Conservation (phyloP, 2,329 filamentous ascomycete genomes). For the Nigrospora sphaerica region DNA sequence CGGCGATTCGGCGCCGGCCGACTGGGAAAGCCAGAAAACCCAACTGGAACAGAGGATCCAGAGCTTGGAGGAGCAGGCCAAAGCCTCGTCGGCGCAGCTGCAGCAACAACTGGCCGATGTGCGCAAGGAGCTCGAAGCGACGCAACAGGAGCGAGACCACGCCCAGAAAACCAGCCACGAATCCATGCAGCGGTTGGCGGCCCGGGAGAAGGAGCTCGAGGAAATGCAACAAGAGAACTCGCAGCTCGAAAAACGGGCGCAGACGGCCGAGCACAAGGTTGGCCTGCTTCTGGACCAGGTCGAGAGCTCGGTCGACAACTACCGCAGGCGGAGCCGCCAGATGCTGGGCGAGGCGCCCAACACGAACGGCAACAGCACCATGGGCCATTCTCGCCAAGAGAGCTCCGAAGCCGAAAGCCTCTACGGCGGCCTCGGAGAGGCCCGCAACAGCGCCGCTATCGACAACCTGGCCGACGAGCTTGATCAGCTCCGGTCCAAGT, state of each 20-base stretch:
- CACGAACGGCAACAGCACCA: constrained; percentile 16
- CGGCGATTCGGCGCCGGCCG: constrained; percentile 38
- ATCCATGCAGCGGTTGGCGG: constrained; percentile 53
- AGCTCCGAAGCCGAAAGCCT: constrained; percentile 56
- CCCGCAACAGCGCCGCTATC: constrained; percentile 60
- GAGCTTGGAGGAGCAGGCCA: constrained; percentile 61
- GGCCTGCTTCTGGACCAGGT: constrained; percentile 90
- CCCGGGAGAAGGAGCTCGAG: constrained; percentile 63
- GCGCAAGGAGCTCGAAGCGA: constrained; percentile 59
- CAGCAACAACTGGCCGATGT: constrained; percentile 65
- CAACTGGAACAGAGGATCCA: constrained; percentile 62
- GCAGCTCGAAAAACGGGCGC: constrained; percentile 73
- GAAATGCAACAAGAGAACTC: constrained; percentile 77
- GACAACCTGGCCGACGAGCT: constrained; percentile 90
- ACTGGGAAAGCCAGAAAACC: constrained; percentile 71
- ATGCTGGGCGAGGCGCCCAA: constrained; percentile 33
- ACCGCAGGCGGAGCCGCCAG: constrained; percentile 69
- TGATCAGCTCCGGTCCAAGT: constrained; percentile 82
- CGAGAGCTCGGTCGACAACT: constrained; percentile 87
- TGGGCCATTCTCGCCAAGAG: constrained; percentile 43
- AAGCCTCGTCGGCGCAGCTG: constrained; percentile 56
- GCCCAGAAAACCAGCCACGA: constrained; percentile 41
- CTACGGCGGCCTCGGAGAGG: constrained; percentile 50
- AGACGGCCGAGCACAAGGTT: constrained; percentile 89
- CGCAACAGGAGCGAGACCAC: constrained; percentile 61